Evolutionary conservation across 2,329 filamentous ascomycete species (phyloP).

Genomic region (Peltaster fructicola): DNA sequence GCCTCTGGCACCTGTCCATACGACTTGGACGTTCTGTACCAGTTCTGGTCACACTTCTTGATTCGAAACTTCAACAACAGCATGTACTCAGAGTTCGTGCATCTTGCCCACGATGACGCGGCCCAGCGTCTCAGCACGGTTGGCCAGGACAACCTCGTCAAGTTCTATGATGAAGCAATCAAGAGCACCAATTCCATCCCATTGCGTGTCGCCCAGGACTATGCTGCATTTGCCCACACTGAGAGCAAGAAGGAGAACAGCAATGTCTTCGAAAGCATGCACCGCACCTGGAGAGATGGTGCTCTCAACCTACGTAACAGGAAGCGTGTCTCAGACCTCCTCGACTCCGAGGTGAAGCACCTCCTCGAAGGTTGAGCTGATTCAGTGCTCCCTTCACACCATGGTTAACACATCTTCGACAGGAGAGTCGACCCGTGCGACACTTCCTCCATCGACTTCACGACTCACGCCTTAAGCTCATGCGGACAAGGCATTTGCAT

Average conservation of each 20-base stretch:
- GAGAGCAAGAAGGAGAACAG: conserved; percentile 25
- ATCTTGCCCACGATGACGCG: conserved; percentile 47
- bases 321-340: conserved; percentile 35
- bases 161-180: conserved; percentile 45
- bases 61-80: conserved; percentile 53
- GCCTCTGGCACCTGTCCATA: conserved; percentile 29
- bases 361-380: conserved; percentile 33
- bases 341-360: conserved; percentile 33
- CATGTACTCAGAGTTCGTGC: conserved; percentile 61
- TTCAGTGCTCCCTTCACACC: too few species aligned
- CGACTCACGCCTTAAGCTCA: too few species aligned
- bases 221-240: conserved; percentile 34
- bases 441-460: too few species aligned
- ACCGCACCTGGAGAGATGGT: conserved; percentile 36
- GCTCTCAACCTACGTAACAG: conserved; percentile 37
- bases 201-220: conserved; percentile 36
- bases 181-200: conserved; percentile 33
- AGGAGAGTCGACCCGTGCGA: too few species aligned
- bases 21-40: conserved; percentile 50
- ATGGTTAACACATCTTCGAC: too few species aligned
- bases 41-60: conserved; percentile 59
- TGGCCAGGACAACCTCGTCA: conserved; percentile 45
- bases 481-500: too few species aligned
- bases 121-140: conserved; percentile 30
- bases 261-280: conserved; percentile 33